Percentiles rank a stretch among this genome's conserved stretches.
Evolutionary conservation across 768 basidiomycete genomes (phyloP).

Genomic region (Phanerodontia chrysosporium): DNA sequence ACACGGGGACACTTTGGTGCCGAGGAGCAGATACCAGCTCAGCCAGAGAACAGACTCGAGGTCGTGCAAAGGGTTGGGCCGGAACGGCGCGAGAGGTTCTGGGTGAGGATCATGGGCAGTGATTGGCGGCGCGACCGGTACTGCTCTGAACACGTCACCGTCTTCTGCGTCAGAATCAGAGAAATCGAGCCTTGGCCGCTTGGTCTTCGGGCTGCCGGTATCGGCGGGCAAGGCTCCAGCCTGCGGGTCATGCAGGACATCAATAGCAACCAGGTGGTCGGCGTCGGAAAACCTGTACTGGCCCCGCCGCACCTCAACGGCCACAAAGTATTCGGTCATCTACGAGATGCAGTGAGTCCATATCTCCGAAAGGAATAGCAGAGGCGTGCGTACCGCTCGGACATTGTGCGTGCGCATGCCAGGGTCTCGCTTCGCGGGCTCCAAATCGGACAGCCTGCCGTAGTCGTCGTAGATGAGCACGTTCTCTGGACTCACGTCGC

Average conservation of each 20-base stretch:
- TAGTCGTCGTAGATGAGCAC: slow-evolving; percentile 3
- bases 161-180: too few relatives aligned
- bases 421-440: not conserved
- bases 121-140: too few relatives aligned
- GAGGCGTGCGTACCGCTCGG: not conserved
- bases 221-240: too few relatives aligned
- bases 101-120: too few relatives aligned
- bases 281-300: too few relatives aligned
- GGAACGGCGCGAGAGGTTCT: not conserved
- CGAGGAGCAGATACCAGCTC: not conserved
- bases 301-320: slow-evolving; percentile 6
- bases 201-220: too few relatives aligned
- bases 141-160: too few relatives aligned
- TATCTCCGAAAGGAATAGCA: not conserved
- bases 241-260: too few relatives aligned
- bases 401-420: not conserved
- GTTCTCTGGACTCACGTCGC: slow-evolving; percentile 9
- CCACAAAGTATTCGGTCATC: slow-evolving; percentile 4
- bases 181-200: too few relatives aligned
- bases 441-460: slow-evolving; percentile 3
- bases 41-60: not conserved
- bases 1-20: too few relatives aligned
- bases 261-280: too few relatives aligned
- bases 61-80: slow-evolving; percentile 11
- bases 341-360: not conserved